Percentiles rank a stretch among this genome's conserved stretches.
phyloP scores from a whole-genome alignment of 1,284 basidiomycete species.

The Ceratobasidium sp. region DNA sequence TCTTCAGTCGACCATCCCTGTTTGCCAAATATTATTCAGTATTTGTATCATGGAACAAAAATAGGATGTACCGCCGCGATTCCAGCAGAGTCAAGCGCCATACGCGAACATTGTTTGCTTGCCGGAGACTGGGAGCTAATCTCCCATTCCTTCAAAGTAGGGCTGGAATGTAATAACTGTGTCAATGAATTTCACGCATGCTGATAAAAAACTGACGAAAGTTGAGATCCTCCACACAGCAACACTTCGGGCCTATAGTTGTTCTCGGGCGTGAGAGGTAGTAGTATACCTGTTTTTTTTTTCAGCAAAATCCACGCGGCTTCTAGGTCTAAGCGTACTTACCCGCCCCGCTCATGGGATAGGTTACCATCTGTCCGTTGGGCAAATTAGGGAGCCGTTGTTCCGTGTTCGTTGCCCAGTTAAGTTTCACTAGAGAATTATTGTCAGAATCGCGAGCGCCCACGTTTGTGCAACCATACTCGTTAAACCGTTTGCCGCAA shows the following conservation, averaged over 20 bases:
- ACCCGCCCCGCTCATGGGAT: constrained; percentile 71
- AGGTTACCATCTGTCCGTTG: constrained; percentile 82
- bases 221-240: constrained; percentile 76
- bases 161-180: constrained; percentile 46
- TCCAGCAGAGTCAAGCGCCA: constrained; percentile 68
- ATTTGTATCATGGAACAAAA: no score
- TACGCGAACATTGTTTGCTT: constrained; percentile 68
- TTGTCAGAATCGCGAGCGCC: constrained; percentile 33
- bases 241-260: constrained; percentile 73
- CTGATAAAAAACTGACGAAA: constrained; percentile 2
- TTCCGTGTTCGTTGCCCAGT: constrained; percentile 73
- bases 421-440: constrained; percentile 73
- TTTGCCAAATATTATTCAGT: neutral
- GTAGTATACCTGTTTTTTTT: constrained; percentile 63
- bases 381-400: constrained; percentile 71
- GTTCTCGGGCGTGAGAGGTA: constrained; percentile 71
- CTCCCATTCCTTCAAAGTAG: constrained; percentile 42
- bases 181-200: neutral
- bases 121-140: constrained; percentile 45
- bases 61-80: constrained; percentile 53
- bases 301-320: constrained; percentile 45
- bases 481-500: constrained; percentile 18
- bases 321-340: constrained; percentile 45
- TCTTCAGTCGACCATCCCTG: constrained; percentile 76
- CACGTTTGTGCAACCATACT: neutral